Conservation (phyloP, 169 alveolate genomes). For the Plasmodium cynomolgi region DNA sequence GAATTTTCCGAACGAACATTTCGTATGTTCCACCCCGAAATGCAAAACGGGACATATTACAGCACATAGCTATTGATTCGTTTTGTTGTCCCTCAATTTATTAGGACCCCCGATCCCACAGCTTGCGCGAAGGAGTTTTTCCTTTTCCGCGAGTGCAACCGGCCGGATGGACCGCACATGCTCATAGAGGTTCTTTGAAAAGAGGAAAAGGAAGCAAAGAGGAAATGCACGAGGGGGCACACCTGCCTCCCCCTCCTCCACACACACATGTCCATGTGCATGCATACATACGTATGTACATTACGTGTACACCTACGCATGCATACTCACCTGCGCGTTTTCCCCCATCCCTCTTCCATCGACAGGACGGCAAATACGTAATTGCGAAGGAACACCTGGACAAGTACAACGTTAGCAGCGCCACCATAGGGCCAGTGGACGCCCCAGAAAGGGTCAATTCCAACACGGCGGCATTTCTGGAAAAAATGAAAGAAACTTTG, state of each 20-base stretch:
- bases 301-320: background rate
- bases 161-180: constrained; percentile 86
- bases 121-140: constrained; percentile 85
- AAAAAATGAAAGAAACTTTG: constrained; percentile 71
- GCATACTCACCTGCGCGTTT: background rate
- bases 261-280: background rate
- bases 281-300: background rate
- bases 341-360: background rate
- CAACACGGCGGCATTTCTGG: constrained; percentile 54
- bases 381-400: constrained; percentile 67
- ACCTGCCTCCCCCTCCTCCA: background rate
- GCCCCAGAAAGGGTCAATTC: constrained; percentile 73
- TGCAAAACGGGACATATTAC: background rate
- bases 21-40: background rate
- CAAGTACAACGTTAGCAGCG: constrained; percentile 54
- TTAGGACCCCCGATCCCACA: constrained; percentile 80
- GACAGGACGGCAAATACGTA: constrained; percentile 59
- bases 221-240: background rate
- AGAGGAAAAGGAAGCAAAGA: constrained; percentile 3
- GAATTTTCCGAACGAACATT: background rate
- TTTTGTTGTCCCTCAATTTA: background rate
- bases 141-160: constrained; percentile 84
- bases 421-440: constrained; percentile 54
- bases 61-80: background rate
- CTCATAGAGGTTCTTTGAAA: constrained; percentile 76